Base-by-base conservation (phyloP, 139 green algal genomes). In the Nannochloris sp. region DNA sequence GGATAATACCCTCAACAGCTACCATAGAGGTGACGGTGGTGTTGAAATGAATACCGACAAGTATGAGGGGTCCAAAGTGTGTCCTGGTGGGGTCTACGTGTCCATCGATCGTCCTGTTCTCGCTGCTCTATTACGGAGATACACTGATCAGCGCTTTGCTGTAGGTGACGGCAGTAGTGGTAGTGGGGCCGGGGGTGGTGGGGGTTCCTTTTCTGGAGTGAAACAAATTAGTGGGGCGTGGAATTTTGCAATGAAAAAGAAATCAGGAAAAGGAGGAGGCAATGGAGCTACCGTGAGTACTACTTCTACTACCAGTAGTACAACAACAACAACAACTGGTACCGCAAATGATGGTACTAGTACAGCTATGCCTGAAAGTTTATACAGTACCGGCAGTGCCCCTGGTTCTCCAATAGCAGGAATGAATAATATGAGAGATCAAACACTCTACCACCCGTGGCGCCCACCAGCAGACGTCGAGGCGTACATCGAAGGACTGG, bases 401-500 rank as follows among this genome's bases (percentile, higher is more conserved):
- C n/a, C n/a, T n/a, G n/a, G n/a, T n/a, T n/a, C n/a, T n/a, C n/a
- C n/a, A 37, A 39, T 39, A 60, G 29, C 29, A 42, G 31, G 30
- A 39, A 60, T 10, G 30, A 38, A 24, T 38, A 27, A 27, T 42
- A 10, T 60, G 13, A 39, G 0, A 60, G 25, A 42, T 30, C 10
- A 25, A 25, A 33, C 0, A 14, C 47, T 33, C 47, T 31, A 30
- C 47, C n/a, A 14, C 35, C 32, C 39, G 10, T 32, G 9, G 31
- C 46, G 62, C 13, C 53, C 32, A n/a, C 46, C 27, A 23, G 46
- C 62, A 13, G 62, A 70, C 30, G 37, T 23, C 23, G 15, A 8
- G 12, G 37, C 19, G 9, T 84, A 81, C 70, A 39, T 83, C 60
- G 61, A 83, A 56, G 87, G 86, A 24, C 33, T 87, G 44, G 64